Base-by-base conservation (phyloP, 257 asterid species). In the Gardenia jasminoides region DNA sequence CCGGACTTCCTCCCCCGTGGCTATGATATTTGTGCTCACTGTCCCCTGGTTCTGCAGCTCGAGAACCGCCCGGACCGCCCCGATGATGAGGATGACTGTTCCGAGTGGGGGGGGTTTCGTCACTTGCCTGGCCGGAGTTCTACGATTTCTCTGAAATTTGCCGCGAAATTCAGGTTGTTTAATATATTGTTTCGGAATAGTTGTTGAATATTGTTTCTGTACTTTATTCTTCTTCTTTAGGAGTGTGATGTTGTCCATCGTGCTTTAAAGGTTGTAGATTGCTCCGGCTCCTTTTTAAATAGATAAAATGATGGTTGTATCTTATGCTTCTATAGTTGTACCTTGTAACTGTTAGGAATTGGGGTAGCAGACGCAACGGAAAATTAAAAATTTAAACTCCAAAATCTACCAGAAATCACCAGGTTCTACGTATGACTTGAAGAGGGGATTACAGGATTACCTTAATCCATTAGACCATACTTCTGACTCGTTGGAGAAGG, bases 1-100 rank as follows among this genome's bases (percentile, higher is more conserved):
- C 92, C 94, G 0, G 97, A 92, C 84, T 92, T 92, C 80, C 85
- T 92, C 82, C 97, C 97, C 6, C 91, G 97, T 26, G 97, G 97
- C 28, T 87, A 56, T 52, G 97, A 89, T 76, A 92, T 92, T 43
- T 92, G 97, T 84, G 91, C 97, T 48, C 89, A 94, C 75, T 91
- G 97, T 12, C 97, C 97, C 7, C 94, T 92, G 41, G 88, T 86
- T 75, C 86, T 92, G 80, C 97, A 92, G 89, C 92, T 92, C 10
- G 85, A 75, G 76, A 93, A 89, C 77, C 84, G 44, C 19, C 85
- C 87, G 80, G 74, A 67, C 50, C 88, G 81, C 81, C 81, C 80
- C 0, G 91, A 83, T 70, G 92, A 86, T 0, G 30, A 12, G 16
- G 56, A 77, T 24, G 91, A 72, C 8, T 91, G 88, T 62, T 16